phyloP scores from a whole-genome alignment of 495 filamentous ascomycete species.

The Friedmanniomyces endolithicus region DNA sequence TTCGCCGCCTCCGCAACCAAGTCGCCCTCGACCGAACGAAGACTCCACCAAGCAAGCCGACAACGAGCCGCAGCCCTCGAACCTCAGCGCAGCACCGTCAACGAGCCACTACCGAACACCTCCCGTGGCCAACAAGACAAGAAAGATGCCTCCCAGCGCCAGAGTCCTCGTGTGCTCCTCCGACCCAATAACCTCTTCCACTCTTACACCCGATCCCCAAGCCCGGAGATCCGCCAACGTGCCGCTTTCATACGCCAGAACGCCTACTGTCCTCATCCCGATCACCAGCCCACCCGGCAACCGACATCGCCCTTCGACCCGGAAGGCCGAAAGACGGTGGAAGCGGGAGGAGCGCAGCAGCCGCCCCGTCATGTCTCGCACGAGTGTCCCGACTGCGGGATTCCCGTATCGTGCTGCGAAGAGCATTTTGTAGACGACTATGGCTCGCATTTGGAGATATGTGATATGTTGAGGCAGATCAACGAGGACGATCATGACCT shows the following conservation, averaged over 20 bases:
- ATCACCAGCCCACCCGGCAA: conserved; percentile 57
- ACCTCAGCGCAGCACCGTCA: neutral
- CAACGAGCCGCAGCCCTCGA: neutral
- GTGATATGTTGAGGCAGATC: conserved; percentile 77
- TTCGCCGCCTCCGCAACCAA: conserved; percentile 3
- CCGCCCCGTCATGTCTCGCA: conserved; percentile 72
- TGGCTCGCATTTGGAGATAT: conserved; percentile 79
- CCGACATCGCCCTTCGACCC: conserved; percentile 48
- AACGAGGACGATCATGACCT: conserved; percentile 99
- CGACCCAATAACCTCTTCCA: conserved; percentile 82
- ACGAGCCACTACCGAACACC: neutral
- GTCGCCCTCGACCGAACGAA: neutral
- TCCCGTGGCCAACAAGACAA: neutral
- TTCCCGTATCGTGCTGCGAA: conserved; percentile 85
- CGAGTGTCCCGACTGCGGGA: conserved; percentile 93
- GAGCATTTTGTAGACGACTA: conserved; percentile 93
- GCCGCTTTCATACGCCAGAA: conserved; percentile 83
- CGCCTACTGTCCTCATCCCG: conserved; percentile 80
- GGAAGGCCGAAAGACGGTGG: conserved; percentile 39
- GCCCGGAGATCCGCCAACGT: conserved; percentile 66
- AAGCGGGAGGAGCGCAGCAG: conserved; percentile 28
- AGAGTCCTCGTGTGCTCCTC: conserved; percentile 37
- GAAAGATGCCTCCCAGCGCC: neutral
- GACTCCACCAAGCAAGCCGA: conserved; percentile 4
- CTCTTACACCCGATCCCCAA: conserved; percentile 74